Base-by-base conservation (phyloP, 208 protist genomes). In the Baffinella frigidus region DNA sequence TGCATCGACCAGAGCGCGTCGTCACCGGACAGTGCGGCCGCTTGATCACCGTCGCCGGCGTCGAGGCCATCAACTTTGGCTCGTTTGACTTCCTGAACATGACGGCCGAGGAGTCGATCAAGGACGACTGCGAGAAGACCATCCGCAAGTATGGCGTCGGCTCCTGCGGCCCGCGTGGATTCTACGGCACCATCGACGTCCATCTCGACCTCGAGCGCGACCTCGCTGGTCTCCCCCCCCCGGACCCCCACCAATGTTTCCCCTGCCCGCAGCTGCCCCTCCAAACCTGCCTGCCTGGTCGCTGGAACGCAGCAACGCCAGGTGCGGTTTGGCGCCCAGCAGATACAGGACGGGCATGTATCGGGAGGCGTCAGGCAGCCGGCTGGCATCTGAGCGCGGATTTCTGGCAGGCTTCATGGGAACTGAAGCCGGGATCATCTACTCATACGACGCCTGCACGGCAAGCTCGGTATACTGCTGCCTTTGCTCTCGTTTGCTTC, bases 11-110 rank as follows among this genome's bases (percentile, higher is more conserved):
- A 43, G 77, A 87, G 36, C 43, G 36, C 35, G 36, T 87, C 38
- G 3, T 87, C 14, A 87, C 38, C 9, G 30, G 14, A 30, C 77
- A 87, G 48, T 36, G 38, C 5, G 77, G 77, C 3, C 27, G 77
- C 77, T 20, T 14, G 20, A 43, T 87, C 5, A 61, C 30, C 10
- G 35, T 87, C 10, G 50, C 45, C 44, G 77, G 77, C 77, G 38
- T 44, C 39, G 77, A 87, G 44, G 43, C 77, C 39, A 3, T 87
- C 5, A 87, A 87, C 77, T 87, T 87, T 36, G 36, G 39, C 3
- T 87, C 77, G 5, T 87, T 87, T 33, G 77, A 87, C 44, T 87
- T 87, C 77, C 77, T 87, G 39, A 61, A 87, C 44, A 41, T 87
- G 3, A 30, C 61, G 7, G 50, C 30, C 77, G 77, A 62, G 50